A percentile compares a stretch with the other conserved stretches of the same genome.
Conservation (phyloP, 805 yeast genomes). For the Tetrapisispora fleetii region DNA sequence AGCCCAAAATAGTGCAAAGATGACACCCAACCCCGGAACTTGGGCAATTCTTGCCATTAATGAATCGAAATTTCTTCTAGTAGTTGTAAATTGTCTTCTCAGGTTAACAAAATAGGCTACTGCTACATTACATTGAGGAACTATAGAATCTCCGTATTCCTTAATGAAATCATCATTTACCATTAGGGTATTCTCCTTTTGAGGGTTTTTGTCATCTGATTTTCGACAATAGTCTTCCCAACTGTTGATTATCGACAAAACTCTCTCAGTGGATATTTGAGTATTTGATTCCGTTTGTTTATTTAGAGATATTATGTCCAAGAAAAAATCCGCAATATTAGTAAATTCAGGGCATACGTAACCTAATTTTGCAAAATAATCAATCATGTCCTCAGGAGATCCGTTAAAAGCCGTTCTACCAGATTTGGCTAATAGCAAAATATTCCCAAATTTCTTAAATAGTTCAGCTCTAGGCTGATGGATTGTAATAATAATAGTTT, state of each 20-base stretch:
- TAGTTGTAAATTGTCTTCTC: slow-evolving; percentile 29
- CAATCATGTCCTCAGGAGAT: slow-evolving; percentile 33
- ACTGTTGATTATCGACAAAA: slow-evolving; percentile 27
- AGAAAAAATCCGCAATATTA: slow-evolving; percentile 64
- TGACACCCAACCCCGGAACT: slow-evolving; percentile 49
- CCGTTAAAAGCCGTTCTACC: slow-evolving; percentile 67
- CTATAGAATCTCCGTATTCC: slow-evolving; percentile 13
- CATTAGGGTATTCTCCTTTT: slow-evolving; percentile 2
- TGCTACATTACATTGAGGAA: slow-evolving; percentile 12
- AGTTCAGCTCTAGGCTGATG: slow-evolving; percentile 75
- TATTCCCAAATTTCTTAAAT: slow-evolving; percentile 55
- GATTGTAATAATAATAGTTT: slow-evolving; percentile 65
- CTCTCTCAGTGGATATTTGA: slow-evolving; percentile 32
- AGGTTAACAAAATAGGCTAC: slow-evolving; percentile 33
- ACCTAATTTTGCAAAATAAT: slow-evolving; percentile 41
- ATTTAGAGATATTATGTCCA: slow-evolving; percentile 59
- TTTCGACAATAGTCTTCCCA: slow-evolving; percentile 27
- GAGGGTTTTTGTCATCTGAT: neutral
- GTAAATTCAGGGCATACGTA: slow-evolving; percentile 48
- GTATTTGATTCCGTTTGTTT: slow-evolving; percentile 38
- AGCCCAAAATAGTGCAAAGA: slow-evolving; percentile 59
- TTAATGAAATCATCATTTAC: slow-evolving; percentile 6
- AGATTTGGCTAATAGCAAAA: slow-evolving; percentile 65
- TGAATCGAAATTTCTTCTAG: slow-evolving; percentile 46
- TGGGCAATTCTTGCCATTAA: slow-evolving; percentile 57